Base-by-base conservation (phyloP, 164 flowering plant genomes). In the Santalum album region DNA sequence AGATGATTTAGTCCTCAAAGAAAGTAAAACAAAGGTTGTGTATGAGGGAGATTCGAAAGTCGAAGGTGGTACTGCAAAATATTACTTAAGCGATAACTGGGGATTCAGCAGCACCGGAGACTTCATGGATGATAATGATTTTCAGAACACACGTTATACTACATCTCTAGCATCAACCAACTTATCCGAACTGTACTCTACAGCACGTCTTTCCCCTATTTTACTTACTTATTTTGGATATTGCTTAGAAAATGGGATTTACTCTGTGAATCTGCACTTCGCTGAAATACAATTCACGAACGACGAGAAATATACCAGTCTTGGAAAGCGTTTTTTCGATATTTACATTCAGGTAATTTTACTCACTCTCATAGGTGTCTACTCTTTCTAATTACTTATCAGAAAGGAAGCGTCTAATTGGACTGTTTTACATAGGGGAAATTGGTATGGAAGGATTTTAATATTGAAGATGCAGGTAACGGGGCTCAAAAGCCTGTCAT, bases 51-150 rank as follows among this genome's bases (percentile, higher is more conserved):
- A 85, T 70, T 57, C 40, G 27, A 68, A 35, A 4, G 70, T 71
- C 21, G 61, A 32, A 25, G 86, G 82, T 53, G 83, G 83, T 23
- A 21, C 77, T 27, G 79, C 90, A 27, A 74, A 53, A 50, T 77
- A 56, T 57, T 69, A 53, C 36, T 21, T 54, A 42, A 58, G 56
- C 38, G n/a, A 17, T 24, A 49, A 61, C 55, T 86, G 96, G 95
- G 96, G 80, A 49, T 70, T 73, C 29, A 86, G 88, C 54, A 82
- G 79, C 76, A 79, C 87, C 2, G 95, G 97, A 6, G 75, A 77
- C 65, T 87, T 79, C 72, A 59, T 82, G 87, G 97, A 83, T 56
- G 76, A 80, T 29, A 26, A 66, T 46, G 49, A 58, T 61, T 62
- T 39, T 53, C 65, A 54, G 47, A 78, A 75, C 59, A 59, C 50